Evolutionary conservation across 257 asterid genomes (phyloP).

Genomic region (Avicennia marina): DNA sequence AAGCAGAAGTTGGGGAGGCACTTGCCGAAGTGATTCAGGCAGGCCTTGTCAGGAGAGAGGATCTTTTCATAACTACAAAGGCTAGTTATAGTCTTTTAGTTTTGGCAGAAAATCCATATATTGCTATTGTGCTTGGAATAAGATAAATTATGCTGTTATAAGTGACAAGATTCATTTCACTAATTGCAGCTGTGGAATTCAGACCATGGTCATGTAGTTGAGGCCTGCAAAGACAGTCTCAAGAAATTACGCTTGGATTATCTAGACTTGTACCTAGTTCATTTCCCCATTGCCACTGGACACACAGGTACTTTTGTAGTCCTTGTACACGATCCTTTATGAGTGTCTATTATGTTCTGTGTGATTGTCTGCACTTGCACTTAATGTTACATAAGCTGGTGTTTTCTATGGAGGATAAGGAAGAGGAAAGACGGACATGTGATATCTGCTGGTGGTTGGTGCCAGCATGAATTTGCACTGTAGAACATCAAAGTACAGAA

Average conservation of each 20-base stretch:
- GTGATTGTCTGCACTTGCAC: not conserved
- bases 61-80: conserved; percentile 65
- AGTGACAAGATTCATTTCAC: not conserved
- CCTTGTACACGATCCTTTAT: not conserved
- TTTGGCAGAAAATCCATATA: not conserved
- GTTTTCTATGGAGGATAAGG: not conserved
- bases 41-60: conserved; percentile 58
- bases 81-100: conserved; percentile 19
- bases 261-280: conserved; percentile 61
- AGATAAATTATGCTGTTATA: not conserved
- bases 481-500: not conserved
- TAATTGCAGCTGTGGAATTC: conserved; percentile 61
- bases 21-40: conserved; percentile 48
- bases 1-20: conserved; percentile 64
- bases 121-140: not conserved
- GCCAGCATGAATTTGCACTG: not conserved
- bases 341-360: not conserved
- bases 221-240: conserved; percentile 65
- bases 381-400: not conserved
- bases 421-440: too few relatives aligned
- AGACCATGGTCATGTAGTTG: conserved; percentile 62
- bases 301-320: conserved; percentile 44
- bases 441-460: not conserved
- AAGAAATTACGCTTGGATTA: conserved; percentile 52
- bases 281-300: conserved; percentile 62